Percentiles rank a stretch among this genome's conserved stretches.
Evolutionary conservation across 2,329 filamentous ascomycete genomes (phyloP).

Genomic region (Aureobasidium uvarum): DNA sequence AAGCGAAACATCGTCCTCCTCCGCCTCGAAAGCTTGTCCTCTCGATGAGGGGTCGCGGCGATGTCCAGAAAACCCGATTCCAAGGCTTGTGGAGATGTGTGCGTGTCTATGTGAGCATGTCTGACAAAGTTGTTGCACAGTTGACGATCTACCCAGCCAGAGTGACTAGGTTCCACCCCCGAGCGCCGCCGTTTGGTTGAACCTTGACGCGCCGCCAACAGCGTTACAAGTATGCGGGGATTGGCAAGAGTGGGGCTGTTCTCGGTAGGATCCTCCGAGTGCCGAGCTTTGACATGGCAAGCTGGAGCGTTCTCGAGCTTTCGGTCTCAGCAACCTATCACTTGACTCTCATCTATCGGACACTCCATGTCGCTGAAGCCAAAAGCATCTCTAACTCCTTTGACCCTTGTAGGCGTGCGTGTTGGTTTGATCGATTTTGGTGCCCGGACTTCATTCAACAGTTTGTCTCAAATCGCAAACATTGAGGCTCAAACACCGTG

Average conservation of each 20-base stretch:
- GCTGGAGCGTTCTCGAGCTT: slow-evolving; percentile 9
- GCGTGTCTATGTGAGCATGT: slow-evolving; percentile 11
- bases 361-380: slow-evolving; percentile 10
- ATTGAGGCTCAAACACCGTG: neutral
- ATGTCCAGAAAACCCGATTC: neutral
- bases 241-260: neutral
- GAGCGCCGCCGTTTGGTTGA: slow-evolving; percentile 18
- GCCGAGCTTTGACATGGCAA: slow-evolving; percentile 9
- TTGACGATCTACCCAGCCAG: slow-evolving; percentile 13
- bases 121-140: slow-evolving; percentile 5
- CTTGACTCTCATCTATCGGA: neutral
- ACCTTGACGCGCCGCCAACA: slow-evolving; percentile 10
- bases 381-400: neutral
- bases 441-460: neutral
- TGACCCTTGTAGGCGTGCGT: neutral
- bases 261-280: neutral
- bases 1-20: slow-evolving; percentile 6
- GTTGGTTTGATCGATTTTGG: neutral
- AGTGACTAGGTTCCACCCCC: slow-evolving; percentile 11
- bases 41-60: neutral
- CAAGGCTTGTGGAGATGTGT: neutral
- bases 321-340: slow-evolving; percentile 7
- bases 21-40: slow-evolving; percentile 13
- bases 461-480: slow-evolving; percentile 1
- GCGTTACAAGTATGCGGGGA: slow-evolving; percentile 10